Evolutionary conservation across 2,329 filamentous ascomycete species (phyloP), one percentile per base, ranked within the genome.

Genomic region (Xylariaceae sp.): DNA sequence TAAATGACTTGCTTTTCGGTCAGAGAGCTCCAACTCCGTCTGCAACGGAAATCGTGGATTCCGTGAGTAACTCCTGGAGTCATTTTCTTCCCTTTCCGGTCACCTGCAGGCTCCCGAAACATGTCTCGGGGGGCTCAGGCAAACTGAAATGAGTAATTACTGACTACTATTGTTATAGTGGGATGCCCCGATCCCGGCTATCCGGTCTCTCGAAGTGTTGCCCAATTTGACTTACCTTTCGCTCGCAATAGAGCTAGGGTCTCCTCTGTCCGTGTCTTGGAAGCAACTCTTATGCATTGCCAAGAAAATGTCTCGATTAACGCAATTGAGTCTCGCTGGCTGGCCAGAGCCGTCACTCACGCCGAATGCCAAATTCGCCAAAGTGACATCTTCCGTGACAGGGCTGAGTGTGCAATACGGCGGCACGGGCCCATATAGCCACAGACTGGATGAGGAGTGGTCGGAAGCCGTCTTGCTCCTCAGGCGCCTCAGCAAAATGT

Each of bases 311-410:
- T 70, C 70, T 1, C 72, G 69, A 12, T 63, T 84, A 32, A 84
- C 80, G 2, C 79, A 84, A 55, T 67, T 84, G 33, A 80, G 74
- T 52, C 68, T 84, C 6, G 78, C 79, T 14, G 77, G 75, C 58
- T 84, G 81, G 81, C 80, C 81, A 1, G 71, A 74, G 40, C 81
- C 81, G 2, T 72, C 71, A 14, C 63, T 80, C n/a, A 79, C 77
- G 2, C 76, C 76, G 7, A 75, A 76, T 52, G 72, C 78, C 6
- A 72, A 69, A 46, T 67, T 67, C 21, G 64, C 75, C 1, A 71
- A 73, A 2, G 62, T 82, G 2, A 62, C 69, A 1, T 71, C 73
- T 4, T 65, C 67, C 4, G 63, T 69, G 23, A 61, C 62, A 0
- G 75, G 69, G 22, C 65, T 56, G 22, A 62, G 58, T 12, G 61